Conservation (phyloP, 1,139 yeast species). For the Saccharomyces hybrid region DNA sequence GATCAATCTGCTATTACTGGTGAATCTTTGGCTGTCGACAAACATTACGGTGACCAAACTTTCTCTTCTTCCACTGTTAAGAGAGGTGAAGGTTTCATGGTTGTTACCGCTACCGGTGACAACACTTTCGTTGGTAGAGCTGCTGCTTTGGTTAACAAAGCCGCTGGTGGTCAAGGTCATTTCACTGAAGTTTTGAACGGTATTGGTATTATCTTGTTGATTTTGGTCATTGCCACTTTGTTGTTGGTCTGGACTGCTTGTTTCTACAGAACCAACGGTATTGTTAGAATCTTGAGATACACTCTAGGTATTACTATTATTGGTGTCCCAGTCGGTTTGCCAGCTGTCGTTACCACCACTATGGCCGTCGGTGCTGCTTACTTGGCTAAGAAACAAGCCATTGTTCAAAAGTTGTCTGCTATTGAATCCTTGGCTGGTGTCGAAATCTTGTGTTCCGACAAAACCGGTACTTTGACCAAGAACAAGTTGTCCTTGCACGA, state of each 20-base stretch:
- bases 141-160: constrained; percentile 91
- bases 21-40: constrained; percentile 92
- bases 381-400: constrained; percentile 95
- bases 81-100: constrained; percentile 92
- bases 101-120: constrained; percentile 93
- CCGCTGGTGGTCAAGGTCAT: constrained; percentile 87
- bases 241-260: constrained; percentile 86
- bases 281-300: constrained; percentile 85
- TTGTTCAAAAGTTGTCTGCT: constrained; percentile 94
- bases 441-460: constrained; percentile 95
- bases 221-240: constrained; percentile 78
- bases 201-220: constrained; percentile 87
- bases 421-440: constrained; percentile 98
- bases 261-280: constrained; percentile 84
- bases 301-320: constrained; percentile 92
- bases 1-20: constrained; percentile 98
- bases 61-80: constrained; percentile 92
- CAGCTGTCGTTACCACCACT: constrained; percentile 97
- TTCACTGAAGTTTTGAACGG: constrained; percentile 95
- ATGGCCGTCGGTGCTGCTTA: constrained; percentile 99
- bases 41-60: constrained; percentile 74
- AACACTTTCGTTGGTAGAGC: constrained; percentile 89
- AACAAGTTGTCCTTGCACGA: constrained; percentile 92
- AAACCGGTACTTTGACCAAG: constrained; percentile 97
- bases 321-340: constrained; percentile 99